phyloP scores from a whole-genome alignment of 768 basidiomycete genomes.

The Hortiboletus flavorubellus region DNA sequence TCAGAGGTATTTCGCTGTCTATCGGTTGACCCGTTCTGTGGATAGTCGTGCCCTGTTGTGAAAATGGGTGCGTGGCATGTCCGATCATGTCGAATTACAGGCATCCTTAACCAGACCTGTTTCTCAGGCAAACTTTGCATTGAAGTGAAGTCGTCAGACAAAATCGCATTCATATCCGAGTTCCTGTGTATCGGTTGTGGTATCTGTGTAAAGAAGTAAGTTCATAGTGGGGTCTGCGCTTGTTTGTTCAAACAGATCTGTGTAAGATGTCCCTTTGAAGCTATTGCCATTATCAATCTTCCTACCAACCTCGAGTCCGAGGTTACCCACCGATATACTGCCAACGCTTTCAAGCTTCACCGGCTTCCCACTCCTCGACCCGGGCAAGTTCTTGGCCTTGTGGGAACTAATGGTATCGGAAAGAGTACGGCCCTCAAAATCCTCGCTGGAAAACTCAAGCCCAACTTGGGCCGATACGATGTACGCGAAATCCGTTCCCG shows the following conservation, averaged over 20 bases:
- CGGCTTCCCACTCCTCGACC: constrained; percentile 95
- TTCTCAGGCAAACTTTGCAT: constrained; percentile 90
- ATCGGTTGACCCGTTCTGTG: constrained; percentile 3
- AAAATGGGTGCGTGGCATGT: constrained; percentile 74
- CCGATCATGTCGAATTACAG: not conserved
- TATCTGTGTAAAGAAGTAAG: constrained; percentile 99
- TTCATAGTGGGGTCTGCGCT: constrained; percentile 8
- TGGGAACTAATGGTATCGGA: constrained; percentile 99
- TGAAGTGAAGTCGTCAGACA: constrained; percentile 93
- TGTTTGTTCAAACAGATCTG: not conserved
- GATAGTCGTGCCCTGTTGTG: constrained; percentile 89
- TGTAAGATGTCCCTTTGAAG: constrained; percentile 94
- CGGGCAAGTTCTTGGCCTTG: constrained; percentile 97
- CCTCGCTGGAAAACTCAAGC: constrained; percentile 94
- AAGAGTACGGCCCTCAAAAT: constrained; percentile 98
- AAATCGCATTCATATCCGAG: constrained; percentile 98
- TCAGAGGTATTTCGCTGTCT: constrained; percentile 3
- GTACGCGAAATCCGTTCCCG: constrained; percentile 41
- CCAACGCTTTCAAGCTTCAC: constrained; percentile 99
- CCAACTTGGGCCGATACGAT: constrained; percentile 96
- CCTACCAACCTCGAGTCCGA: constrained; percentile 95
- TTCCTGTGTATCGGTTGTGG: constrained; percentile 99
- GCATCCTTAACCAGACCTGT: not conserved
- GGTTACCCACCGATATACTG: constrained; percentile 97
- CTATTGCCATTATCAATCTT: constrained; percentile 97